Conservation (phyloP, 1,139 yeast species). For the Magnusiomyces tetraspermus region DNA sequence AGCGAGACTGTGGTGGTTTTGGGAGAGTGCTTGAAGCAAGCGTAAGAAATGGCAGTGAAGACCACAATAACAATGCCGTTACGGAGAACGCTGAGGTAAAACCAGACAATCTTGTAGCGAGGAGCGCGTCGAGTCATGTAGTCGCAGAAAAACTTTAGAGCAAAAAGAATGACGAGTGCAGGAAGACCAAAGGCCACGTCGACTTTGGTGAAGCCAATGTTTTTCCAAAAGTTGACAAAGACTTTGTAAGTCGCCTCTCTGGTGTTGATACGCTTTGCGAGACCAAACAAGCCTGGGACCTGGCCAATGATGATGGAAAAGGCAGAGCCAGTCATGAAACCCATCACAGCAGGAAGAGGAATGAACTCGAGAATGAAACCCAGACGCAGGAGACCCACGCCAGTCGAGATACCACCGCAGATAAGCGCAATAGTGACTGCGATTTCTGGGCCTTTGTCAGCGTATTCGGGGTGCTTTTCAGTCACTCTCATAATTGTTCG, state of each 20-base stretch:
- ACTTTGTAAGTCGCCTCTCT: constrained; percentile 62
- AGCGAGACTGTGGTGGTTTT: constrained; percentile 44
- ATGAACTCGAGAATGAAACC: constrained; percentile 86
- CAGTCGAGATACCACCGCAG: constrained; percentile 79
- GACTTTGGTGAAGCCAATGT: constrained; percentile 53
- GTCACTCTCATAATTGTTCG: constrained; percentile 64
- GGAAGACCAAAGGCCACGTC: constrained; percentile 90
- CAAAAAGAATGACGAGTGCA: constrained; percentile 56
- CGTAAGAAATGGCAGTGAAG: constrained; percentile 67
- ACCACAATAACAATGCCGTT: constrained; percentile 73
- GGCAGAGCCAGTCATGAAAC: constrained; percentile 94
- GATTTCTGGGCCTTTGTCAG: constrained; percentile 40
- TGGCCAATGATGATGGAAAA: constrained; percentile 74
- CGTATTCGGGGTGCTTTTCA: constrained; percentile 37
- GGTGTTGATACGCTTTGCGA: constrained; percentile 51
- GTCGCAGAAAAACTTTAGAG: constrained; percentile 36
- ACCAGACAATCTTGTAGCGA: constrained; percentile 45
- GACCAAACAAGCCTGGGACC: constrained; percentile 82
- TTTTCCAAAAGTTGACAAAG: constrained; percentile 61
- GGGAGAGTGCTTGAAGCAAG: constrained; percentile 37
- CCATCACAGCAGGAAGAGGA: constrained; percentile 87
- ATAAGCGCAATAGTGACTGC: constrained; percentile 73
- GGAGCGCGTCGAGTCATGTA: constrained; percentile 60
- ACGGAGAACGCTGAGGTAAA: constrained; percentile 68
- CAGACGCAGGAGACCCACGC: constrained; percentile 69